phyloP scores from a whole-genome alignment of 257 asterid species.

The Anisodus tanguticus region DNA sequence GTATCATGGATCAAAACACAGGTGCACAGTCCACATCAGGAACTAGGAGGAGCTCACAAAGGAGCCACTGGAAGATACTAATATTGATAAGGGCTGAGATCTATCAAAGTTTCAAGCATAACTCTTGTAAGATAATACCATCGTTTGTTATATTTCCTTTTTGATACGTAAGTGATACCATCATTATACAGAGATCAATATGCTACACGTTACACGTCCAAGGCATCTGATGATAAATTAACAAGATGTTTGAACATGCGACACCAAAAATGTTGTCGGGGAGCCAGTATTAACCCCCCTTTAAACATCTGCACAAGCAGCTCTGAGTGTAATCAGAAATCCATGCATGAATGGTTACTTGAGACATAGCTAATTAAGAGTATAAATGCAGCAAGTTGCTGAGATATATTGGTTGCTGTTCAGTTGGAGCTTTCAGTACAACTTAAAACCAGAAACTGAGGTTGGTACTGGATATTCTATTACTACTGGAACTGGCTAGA shows the following conservation, averaged over 20 bases:
- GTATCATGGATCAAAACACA: neutral
- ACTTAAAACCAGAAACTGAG: neutral
- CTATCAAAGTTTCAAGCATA: neutral
- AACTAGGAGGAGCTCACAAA: constrained; percentile 5
- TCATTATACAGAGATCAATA: neutral
- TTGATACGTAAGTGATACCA: neutral
- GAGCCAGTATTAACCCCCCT: neutral
- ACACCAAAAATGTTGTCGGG: neutral
- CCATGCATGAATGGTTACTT: neutral
- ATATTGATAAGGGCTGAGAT: neutral
- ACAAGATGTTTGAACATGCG: neutral
- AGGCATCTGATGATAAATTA: neutral
- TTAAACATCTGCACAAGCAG: neutral
- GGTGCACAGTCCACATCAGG: constrained; percentile 22
- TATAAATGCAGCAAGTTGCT: neutral
- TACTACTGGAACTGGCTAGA: neutral
- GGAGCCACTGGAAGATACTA: neutral
- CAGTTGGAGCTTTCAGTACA: neutral
- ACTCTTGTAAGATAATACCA: neutral
- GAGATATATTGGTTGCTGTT: neutral
- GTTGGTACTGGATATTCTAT: neutral
- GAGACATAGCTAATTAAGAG: neutral
- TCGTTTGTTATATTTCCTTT: neutral
- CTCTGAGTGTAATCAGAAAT: neutral
- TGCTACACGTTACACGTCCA: neutral